Conservation (phyloP, 2,329 filamentous ascomycete genomes). For the Pseudomassariella vexata region DNA sequence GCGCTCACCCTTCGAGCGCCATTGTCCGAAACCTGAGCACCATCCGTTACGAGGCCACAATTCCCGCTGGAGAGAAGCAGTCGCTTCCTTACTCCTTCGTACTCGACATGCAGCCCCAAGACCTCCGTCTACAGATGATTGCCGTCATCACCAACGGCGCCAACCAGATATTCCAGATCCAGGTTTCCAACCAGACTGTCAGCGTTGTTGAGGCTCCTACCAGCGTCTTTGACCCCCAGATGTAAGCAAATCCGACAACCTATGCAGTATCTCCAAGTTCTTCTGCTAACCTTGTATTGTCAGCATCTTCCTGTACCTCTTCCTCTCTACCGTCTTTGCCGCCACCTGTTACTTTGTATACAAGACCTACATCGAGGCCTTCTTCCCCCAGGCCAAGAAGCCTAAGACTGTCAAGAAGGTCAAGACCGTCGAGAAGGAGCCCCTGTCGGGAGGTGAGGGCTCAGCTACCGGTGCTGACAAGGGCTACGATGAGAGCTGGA, state of each 20-base stretch:
- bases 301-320: conserved; percentile 95
- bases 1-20: conserved; percentile 38
- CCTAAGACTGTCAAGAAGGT: conserved; percentile 50
- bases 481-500: conserved; percentile 89
- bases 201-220: conserved; percentile 85
- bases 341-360: conserved; percentile 94
- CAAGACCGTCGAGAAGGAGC: conserved; percentile 51
- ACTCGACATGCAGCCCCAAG: conserved; percentile 88
- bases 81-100: conserved; percentile 77
- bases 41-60: conserved; percentile 64
- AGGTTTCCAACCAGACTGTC: conserved; percentile 76
- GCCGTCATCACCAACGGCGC: conserved; percentile 65
- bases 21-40: conserved; percentile 82
- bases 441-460: conserved; percentile 65
- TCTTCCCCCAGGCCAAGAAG: conserved; percentile 82
- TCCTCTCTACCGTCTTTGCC: conserved; percentile 72
- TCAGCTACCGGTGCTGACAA: conserved; percentile 63
- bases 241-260: too few relatives aligned
- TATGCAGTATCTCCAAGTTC: conserved; percentile 25
- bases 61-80: conserved; percentile 71
- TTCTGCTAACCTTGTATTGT: conserved; percentile 19
- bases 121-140: conserved; percentile 71
- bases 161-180: conserved; percentile 67
- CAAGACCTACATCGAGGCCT: conserved; percentile 92
- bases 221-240: conserved; percentile 90